Base-by-base conservation (phyloP, 2,329 filamentous ascomycete genomes). In the Calonectria naviculata region DNA sequence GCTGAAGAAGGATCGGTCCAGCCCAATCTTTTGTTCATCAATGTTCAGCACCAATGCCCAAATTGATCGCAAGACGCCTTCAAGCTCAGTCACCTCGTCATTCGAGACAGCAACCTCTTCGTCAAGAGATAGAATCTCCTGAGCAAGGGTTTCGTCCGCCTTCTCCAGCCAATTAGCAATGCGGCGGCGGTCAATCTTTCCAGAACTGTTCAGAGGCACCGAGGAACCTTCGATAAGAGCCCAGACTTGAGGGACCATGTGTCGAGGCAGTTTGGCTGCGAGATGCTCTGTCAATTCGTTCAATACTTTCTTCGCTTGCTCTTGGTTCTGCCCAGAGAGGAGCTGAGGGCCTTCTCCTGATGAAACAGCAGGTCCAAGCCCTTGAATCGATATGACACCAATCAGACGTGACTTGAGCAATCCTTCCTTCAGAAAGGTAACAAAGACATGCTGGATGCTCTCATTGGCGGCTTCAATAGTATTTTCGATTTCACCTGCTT, bases 1-100 rank as follows among this genome's bases (percentile, higher is more conserved):
- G 19, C 77, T 76, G 26, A 85, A 74, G 71, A 86, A 86, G 44
- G 80, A 80, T 7, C 72, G 74, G 61, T 24, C 12, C 5, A 75
- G 65, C 1, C 74, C 60, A 36, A 77, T 73, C 47, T 78, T 74
- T 9, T 77, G 75, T 1, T 1, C 6, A 5, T 73, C 75, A 44
- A 77, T 76, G 29, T 77, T 76, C 17, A 76, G 4, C 2, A 76
- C 74, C 0, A 74, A 52, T 0, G 31, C 61, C 75, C 76, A 78
- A 26, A 75, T 72, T 6, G 66, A 62, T 26, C 74, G 75, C 7
- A 76, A 24, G 17, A 34, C 31, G 21, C 31, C 31, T 26, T 74
- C 62, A 5, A 47, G 5, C 46, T 75, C 74, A 0, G 19, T 41
- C 38, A 68, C 65, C 9, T 31, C 72, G 13, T 58, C 52, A 58